Base-by-base conservation (phyloP, 768 basidiomycete genomes). In the Naematelia encephala region DNA sequence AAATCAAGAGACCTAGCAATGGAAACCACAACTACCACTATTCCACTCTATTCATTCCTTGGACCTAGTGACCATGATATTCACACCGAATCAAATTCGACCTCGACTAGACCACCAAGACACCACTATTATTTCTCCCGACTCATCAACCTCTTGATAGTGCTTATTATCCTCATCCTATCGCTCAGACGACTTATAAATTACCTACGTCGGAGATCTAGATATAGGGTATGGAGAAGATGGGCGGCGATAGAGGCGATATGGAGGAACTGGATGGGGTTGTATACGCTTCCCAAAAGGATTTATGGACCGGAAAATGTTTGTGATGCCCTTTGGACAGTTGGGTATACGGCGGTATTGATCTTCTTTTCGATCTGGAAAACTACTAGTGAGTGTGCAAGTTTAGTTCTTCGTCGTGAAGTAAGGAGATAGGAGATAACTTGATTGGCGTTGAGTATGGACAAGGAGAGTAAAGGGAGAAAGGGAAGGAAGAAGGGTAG, bases 261-360 rank as follows among this genome's bases (percentile, higher is more conserved):
- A 19, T 51, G 42, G 59, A 27, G 56, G 19, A 67, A 67, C 28
- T 60, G 30, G n/a, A 50, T 67, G 46, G 67, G 67, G 46, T 56
- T 70, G 27, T 53, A 53, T 19, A 55, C 45, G 14, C 48, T 70
- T 16, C 68, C 68, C 5, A 29, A 45, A 26, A 67, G 68, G 68
- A 56, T 70, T 3, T 70, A 67, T 55, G 65, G 63, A n/a, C 66
- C 65, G 26, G 66, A 70, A 14, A 64, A 58, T 11, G n/a, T 57
- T n/a, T 34, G 34, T 25, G 68, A 70, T 28, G 55, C 56, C 0
- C 16, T 61, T 8, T 70, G 66, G 58, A 67, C 68, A 2, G 54
- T 61, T 11, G n/a, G 62, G 11, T 70, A 70, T 50, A 60, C 54
- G 28, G 34, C 51, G 4, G 56, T 67, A 22, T 47, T 61, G 49